Base-by-base conservation (phyloP, 2,329 filamentous ascomycete genomes). In the Trichoderma atrobrunneum region DNA sequence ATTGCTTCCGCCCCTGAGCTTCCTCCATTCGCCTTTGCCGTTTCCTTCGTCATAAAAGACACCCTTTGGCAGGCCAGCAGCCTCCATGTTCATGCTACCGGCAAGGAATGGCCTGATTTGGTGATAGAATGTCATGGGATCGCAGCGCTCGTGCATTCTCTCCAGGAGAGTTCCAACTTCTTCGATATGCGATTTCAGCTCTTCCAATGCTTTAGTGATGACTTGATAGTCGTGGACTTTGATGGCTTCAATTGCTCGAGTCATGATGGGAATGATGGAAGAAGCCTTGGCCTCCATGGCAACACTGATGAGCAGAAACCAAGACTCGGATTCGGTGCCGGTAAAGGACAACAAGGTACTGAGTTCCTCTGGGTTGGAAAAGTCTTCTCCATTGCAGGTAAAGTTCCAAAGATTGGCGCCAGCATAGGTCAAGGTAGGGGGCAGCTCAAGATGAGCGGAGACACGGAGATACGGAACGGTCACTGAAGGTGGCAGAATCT, bases 361-460 rank as follows among this genome's bases (percentile, higher is more conserved):
- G 12, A 98, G 85, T 65, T 92, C 90, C 72, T 93, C 88, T 11
- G 95, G 84, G 72, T 89, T 84, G 75, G 90, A 88, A 32, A 92
- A 88, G 64, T 90, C 87, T 1, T 76, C 59, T 2, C 81, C 79
- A 0, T 76, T 73, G 51, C 91, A 89, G 74, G 88, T 86, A 82
- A 93, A 98, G 82, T 98, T 98, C 95, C 95, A 98, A 14, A 98
- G 86, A 76, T 93, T 94, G 39, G 95, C 85, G 0, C 89, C 93
- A 1, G 95, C 93, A 78, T 97, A 98, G 12, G 95, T 97, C n/a
- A 94, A 92, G 0, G 97, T 93, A 1, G 94, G 92, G 1, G 94
- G 95, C 1, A 98, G 86, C 73, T 95, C 92, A 7, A 98, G 88
- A 76, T 91, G 89, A 14, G 86, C 82, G 70, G 93, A 94, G 11